phyloP scores from a whole-genome alignment of 2,329 filamentous ascomycete genomes.

The Fusarium annulatum region DNA sequence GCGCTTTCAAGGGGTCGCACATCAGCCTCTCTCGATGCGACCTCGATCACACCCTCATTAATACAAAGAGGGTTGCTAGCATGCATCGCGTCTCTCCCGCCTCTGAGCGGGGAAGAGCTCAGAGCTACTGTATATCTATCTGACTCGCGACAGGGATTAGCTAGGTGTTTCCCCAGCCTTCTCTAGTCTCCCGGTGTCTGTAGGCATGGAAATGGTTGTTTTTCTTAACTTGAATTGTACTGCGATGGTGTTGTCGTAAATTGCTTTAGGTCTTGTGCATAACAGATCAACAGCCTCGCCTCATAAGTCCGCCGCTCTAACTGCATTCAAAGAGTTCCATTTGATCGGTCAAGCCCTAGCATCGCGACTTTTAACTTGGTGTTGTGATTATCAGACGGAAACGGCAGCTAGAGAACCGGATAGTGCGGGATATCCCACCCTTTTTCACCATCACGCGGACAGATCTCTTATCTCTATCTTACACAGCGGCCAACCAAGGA shows the following conservation, averaged over 20 bases:
- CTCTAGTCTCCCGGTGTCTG: background rate
- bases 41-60: slow-evolving; percentile 19
- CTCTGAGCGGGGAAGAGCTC: slow-evolving; percentile 18
- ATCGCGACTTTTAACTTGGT: slow-evolving; percentile 24
- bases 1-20: slow-evolving; percentile 6
- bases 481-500: background rate
- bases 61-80: slow-evolving; percentile 1
- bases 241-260: slow-evolving; percentile 1
- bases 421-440: slow-evolving; percentile 26
- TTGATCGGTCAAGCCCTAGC: background rate
- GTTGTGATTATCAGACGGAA: slow-evolving; percentile 26
- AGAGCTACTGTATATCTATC: background rate
- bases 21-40: slow-evolving; percentile 13
- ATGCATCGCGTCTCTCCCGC: slow-evolving; percentile 1
- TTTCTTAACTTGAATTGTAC: background rate
- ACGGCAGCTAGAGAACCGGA: slow-evolving; percentile 22
- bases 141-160: slow-evolving; percentile 2
- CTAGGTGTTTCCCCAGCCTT: background rate
- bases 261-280: slow-evolving; percentile 4
- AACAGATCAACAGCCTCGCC: background rate
- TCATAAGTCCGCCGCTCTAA: background rate
- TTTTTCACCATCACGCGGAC: slow-evolving; percentile 31
- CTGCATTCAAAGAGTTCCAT: background rate
- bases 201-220: too few relatives aligned
- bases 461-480: slow-evolving; percentile 33